A percentile compares a stretch with the other conserved stretches of the same genome.
phyloP scores from a whole-genome alignment of 2,329 filamentous ascomycete species.

The Emydomyces testavorans region DNA sequence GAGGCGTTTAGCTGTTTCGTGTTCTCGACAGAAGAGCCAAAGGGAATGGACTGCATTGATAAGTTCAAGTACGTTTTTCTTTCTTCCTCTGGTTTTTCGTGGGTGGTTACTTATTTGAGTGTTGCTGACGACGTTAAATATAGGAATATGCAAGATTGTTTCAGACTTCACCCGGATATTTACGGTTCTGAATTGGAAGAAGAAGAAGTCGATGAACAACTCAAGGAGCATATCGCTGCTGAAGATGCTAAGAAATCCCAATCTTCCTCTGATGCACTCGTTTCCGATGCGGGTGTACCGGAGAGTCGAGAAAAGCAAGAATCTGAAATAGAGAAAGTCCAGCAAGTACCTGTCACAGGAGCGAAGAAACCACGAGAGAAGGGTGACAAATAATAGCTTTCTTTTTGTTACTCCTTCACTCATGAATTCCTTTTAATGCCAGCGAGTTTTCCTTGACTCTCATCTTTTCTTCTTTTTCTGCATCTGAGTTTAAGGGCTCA shows the following conservation, averaged over 20 bases:
- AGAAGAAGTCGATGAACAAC: conserved; percentile 43
- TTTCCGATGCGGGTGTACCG: background rate
- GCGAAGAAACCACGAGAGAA: background rate
- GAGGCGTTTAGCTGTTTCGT: conserved; percentile 97
- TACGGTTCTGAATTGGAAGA: conserved; percentile 82
- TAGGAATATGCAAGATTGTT: conserved; percentile 95
- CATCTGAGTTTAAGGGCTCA: background rate
- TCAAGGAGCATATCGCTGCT: conserved; percentile 23
- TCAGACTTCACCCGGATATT: conserved; percentile 80
- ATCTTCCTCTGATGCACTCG: background rate
- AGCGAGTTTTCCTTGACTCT: background rate
- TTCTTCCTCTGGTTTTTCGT: no score
- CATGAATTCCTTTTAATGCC: background rate
- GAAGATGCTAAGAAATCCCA: conserved; percentile 20
- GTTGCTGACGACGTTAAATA: conserved; percentile 23
- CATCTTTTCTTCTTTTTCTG: background rate
- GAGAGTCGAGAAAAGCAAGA: background rate
- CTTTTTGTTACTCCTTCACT: background rate
- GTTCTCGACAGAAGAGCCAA: conserved; percentile 85
- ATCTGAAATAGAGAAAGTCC: background rate
- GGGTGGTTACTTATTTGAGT: background rate
- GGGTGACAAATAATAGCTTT: background rate
- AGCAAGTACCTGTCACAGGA: background rate
- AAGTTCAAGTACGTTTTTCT: conserved; percentile 71
- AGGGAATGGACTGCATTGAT: conserved; percentile 95